A percentile compares a stretch with the other conserved stretches of the same genome.
Evolutionary conservation across 805 yeast species (phyloP).

Genomic region (Kodamaea sagamina): DNA sequence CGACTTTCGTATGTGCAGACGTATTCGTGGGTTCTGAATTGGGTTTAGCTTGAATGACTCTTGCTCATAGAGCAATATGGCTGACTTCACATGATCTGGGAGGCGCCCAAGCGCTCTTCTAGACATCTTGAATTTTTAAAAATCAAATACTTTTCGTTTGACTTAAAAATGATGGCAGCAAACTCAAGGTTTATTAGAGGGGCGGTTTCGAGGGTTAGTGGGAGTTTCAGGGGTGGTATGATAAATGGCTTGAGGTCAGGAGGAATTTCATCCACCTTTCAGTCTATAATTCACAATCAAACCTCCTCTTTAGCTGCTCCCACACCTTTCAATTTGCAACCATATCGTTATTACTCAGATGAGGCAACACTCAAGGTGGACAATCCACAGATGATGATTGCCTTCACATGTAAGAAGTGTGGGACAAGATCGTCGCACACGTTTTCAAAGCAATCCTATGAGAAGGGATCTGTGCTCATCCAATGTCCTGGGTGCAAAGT

Average conservation of each 20-base stretch:
- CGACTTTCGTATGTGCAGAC: slow-evolving; percentile 19
- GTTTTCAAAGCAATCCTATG: slow-evolving; percentile 91
- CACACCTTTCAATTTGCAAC: too few relatives aligned
- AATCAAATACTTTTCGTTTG: background rate
- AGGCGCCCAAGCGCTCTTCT: slow-evolving; percentile 22
- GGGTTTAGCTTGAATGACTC: slow-evolving; percentile 16
- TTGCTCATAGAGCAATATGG: slow-evolving; percentile 22
- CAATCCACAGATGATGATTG: slow-evolving; percentile 79
- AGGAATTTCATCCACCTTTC: too few relatives aligned
- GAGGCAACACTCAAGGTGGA: slow-evolving; percentile 52
- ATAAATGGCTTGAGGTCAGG: background rate
- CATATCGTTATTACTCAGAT: slow-evolving; percentile 1
- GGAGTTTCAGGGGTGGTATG: background rate
- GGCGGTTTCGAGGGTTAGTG: background rate
- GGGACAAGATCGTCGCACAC: slow-evolving; percentile 80
- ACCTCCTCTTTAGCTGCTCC: too few relatives aligned
- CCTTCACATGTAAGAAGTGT: slow-evolving; percentile 91
- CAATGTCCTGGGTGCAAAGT: slow-evolving; percentile 90
- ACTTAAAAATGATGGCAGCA: background rate
- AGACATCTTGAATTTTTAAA: slow-evolving; percentile 18
- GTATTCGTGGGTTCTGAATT: slow-evolving; percentile 17
- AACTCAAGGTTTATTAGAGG: background rate
- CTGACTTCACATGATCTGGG: slow-evolving; percentile 23
- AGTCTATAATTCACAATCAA: too few relatives aligned
- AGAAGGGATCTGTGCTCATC: slow-evolving; percentile 80